Conservation (phyloP, 495 filamentous ascomycete genomes). For the Lepraria neglecta region DNA sequence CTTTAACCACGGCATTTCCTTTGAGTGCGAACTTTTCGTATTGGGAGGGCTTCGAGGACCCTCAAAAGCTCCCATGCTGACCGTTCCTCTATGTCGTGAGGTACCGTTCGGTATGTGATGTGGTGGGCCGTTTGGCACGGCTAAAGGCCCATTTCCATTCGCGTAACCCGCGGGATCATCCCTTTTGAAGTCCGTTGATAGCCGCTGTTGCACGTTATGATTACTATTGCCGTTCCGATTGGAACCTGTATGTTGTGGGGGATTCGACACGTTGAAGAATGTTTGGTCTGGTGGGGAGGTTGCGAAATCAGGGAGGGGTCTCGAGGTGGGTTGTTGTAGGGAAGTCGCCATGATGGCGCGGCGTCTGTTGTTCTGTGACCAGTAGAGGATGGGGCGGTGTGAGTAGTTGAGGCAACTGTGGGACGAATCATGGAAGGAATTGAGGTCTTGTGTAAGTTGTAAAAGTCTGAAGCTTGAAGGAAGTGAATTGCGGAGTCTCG, state of each 20-base stretch:
- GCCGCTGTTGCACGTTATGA: slow-evolving; percentile 15
- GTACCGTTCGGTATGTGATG: slow-evolving; percentile 26
- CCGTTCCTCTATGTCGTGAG: slow-evolving; percentile 26
- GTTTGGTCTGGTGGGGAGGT: slow-evolving; percentile 25
- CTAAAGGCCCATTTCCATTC: slow-evolving; percentile 16
- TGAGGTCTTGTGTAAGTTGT: not conserved
- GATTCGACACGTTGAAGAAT: slow-evolving; percentile 18
- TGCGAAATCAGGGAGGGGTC: slow-evolving; percentile 20
- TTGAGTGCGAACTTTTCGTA: slow-evolving; percentile 57
- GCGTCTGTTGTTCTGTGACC: not conserved
- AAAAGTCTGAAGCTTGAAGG: not conserved
- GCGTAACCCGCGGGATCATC: slow-evolving; percentile 16
- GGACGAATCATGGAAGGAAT: not conserved
- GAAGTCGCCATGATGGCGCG: slow-evolving; percentile 23
- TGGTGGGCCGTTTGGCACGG: slow-evolving; percentile 23
- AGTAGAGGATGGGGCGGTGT: too few species aligned
- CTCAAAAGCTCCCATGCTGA: slow-evolving; percentile 50
- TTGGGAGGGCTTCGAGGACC: slow-evolving; percentile 75
- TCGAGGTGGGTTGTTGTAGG: slow-evolving; percentile 18
- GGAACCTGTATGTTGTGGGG: slow-evolving; percentile 15
- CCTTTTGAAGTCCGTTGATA: slow-evolving; percentile 20
- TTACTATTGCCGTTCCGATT: slow-evolving; percentile 11
- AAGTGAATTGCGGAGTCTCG: slow-evolving; percentile 6
- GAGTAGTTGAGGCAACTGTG: not conserved
- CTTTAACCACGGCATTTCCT: slow-evolving; percentile 1